Evolutionary conservation across 2,329 filamentous ascomycete genomes (phyloP).

Genomic region (Sclerotiophoma versabilis): DNA sequence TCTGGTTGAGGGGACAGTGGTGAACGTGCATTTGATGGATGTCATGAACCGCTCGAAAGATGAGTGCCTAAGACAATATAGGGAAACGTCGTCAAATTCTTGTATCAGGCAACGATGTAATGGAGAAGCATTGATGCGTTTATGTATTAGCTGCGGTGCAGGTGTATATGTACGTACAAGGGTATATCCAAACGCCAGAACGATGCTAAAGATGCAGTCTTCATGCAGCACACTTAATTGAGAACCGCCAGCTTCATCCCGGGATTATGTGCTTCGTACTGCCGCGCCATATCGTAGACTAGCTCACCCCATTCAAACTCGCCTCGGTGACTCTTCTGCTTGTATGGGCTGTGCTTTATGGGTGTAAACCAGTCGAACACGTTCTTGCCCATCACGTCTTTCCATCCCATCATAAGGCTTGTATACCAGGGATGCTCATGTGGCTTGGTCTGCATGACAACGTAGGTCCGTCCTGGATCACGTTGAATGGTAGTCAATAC

Average conservation of each 20-base stretch:
- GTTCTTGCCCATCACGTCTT: constrained; percentile 77
- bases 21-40: neutral
- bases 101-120: neutral
- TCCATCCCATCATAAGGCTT: constrained; percentile 73
- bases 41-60: neutral
- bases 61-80: neutral
- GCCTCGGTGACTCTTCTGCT: constrained; percentile 69
- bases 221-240: constrained; percentile 8
- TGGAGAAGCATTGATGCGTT: neutral
- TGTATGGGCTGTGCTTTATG: constrained; percentile 75
- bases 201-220: constrained; percentile 15
- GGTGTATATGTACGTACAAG: constrained; percentile 12
- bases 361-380: constrained; percentile 83
- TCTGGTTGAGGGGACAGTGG: neutral
- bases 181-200: constrained; percentile 34
- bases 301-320: constrained; percentile 72
- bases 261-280: constrained; percentile 36
- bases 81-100: neutral
- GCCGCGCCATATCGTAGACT: constrained; percentile 52
- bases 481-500: constrained; percentile 30
- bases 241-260: constrained; percentile 27
- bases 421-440: constrained; percentile 89
- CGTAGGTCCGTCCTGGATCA: constrained; percentile 68
- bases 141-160: constrained; percentile 13
- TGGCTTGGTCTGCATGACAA: constrained; percentile 74